Evolutionary conservation across 805 yeast species (phyloP).

Genomic region (Metschnikowia bowlesiae): DNA sequence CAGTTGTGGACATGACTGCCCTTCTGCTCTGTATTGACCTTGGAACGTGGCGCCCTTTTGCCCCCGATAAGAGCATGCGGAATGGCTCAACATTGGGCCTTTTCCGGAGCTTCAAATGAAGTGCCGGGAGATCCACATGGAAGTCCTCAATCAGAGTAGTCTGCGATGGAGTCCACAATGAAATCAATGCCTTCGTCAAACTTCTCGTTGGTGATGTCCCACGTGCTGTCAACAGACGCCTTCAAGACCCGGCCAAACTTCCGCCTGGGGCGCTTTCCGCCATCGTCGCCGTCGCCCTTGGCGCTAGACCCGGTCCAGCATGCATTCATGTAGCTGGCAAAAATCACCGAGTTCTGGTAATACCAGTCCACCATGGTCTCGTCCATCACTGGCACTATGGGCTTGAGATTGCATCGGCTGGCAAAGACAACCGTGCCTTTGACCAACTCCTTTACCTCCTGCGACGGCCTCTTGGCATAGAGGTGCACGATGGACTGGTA

Average conservation of each 20-base stretch:
- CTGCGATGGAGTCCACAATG: slow-evolving; percentile 71
- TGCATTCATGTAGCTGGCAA: slow-evolving; percentile 67
- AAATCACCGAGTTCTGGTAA: slow-evolving; percentile 77
- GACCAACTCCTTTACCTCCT: slow-evolving; percentile 53
- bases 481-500: slow-evolving; percentile 83
- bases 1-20: too few relatives aligned
- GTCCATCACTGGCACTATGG: slow-evolving; percentile 82
- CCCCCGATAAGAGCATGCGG: too few relatives aligned
- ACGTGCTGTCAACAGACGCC: slow-evolving; percentile 67
- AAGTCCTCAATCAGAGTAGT: slow-evolving; percentile 8
- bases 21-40: too few relatives aligned
- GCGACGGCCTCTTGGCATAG: slow-evolving; percentile 68
- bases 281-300: slow-evolving; percentile 26
- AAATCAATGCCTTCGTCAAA: slow-evolving; percentile 85
- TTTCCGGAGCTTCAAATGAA: too few relatives aligned
- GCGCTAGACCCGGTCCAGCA: slow-evolving; percentile 64
- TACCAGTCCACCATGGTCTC: slow-evolving; percentile 92
- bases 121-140: neutral
- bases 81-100: too few relatives aligned
- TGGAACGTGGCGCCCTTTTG: too few relatives aligned
- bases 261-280: slow-evolving; percentile 70
- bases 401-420: slow-evolving; percentile 64
- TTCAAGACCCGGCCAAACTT: slow-evolving; percentile 87
- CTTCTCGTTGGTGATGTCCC: slow-evolving; percentile 72
- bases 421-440: slow-evolving; percentile 68